Evolutionary conservation across 2,329 filamentous ascomycete genomes (phyloP).

Genomic region (Paracamarosporium sp.): DNA sequence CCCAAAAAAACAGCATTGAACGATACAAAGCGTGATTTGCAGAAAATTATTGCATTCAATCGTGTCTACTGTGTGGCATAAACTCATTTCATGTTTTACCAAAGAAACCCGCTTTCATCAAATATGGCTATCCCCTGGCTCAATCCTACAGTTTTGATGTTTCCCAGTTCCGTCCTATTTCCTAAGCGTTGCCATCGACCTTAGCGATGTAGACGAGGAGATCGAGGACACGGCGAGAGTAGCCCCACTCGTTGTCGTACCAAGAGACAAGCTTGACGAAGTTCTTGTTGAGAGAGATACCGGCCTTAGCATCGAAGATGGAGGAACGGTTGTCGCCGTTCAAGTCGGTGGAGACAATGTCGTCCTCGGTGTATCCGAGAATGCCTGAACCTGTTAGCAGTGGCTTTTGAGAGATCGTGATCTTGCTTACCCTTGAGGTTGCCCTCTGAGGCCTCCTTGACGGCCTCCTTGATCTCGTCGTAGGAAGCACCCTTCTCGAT

Average conservation of each 20-base stretch:
- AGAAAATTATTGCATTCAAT: slow-evolving; percentile 3
- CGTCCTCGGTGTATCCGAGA: slow-evolving; percentile 95
- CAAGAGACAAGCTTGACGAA: slow-evolving; percentile 98
- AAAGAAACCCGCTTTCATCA: neutral
- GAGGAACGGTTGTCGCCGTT: slow-evolving; percentile 93
- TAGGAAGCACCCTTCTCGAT: slow-evolving; percentile 88
- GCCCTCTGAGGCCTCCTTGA: slow-evolving; percentile 85
- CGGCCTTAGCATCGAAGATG: slow-evolving; percentile 99
- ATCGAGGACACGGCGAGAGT: slow-evolving; percentile 79
- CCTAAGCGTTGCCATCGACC: slow-evolving; percentile 52
- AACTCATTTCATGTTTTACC: slow-evolving; percentile 6
- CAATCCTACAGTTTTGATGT: slow-evolving; percentile 39
- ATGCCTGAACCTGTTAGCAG: slow-evolving; percentile 66
- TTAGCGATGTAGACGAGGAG: slow-evolving; percentile 56
- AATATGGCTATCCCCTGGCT: neutral
- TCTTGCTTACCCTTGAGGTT: slow-evolving; percentile 77
- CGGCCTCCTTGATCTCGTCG: slow-evolving; percentile 88
- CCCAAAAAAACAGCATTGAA: neutral
- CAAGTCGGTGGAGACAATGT: slow-evolving; percentile 91
- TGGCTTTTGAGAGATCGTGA: neutral
- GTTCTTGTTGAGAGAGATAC: slow-evolving; percentile 97
- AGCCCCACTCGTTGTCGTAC: slow-evolving; percentile 99
- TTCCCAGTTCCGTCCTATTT: slow-evolving; percentile 46
- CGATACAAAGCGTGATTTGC: neutral
- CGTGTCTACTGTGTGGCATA: slow-evolving; percentile 4